A percentile compares a stretch with the other conserved stretches of the same genome.
These are phyloP conservation scores for Hymenoscyphus albidus DNA, from an alignment of 2,329 filamentous ascomycete species.

Conservation along the genomic window DNA sequence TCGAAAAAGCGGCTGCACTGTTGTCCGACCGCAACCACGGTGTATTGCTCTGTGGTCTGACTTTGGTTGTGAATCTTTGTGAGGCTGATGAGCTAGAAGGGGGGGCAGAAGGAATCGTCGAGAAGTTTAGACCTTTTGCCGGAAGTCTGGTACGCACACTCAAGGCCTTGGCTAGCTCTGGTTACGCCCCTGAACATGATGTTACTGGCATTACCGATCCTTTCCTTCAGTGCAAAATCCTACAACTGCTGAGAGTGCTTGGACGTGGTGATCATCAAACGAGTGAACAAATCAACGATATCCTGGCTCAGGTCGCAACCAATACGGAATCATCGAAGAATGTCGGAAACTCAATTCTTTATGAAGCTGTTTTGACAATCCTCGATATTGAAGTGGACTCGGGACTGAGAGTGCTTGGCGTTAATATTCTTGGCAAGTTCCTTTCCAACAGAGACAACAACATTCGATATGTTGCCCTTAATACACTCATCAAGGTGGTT, in stretches of 20 bases:
- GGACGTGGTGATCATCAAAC: constrained; percentile 81
- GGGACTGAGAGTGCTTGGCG: constrained; percentile 85
- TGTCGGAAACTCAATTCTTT: constrained; percentile 95
- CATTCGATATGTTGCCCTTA: constrained; percentile 95
- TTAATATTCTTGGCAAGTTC: constrained; percentile 98
- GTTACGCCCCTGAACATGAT: constrained; percentile 96
- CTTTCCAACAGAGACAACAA: constrained; percentile 99
- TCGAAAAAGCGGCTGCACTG: constrained; percentile 87
- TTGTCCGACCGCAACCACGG: constrained; percentile 94
- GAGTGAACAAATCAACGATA: constrained; percentile 98
- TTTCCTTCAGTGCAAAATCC: constrained; percentile 94
- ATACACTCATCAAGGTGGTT: constrained; percentile 96
- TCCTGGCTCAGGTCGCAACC: constrained; percentile 92
- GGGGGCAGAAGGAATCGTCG: constrained; percentile 83
- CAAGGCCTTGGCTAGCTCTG: constrained; percentile 88
- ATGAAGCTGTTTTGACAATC: constrained; percentile 95
- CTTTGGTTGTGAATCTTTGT: constrained; percentile 85
- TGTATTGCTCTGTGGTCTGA: constrained; percentile 87
- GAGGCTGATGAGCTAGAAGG: constrained; percentile 92
- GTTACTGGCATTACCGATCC: constrained; percentile 97
- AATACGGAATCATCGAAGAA: constrained; percentile 99
- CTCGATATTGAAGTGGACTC: constrained; percentile 98
- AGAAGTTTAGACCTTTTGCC: constrained; percentile 86
- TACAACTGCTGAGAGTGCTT: constrained; percentile 79
- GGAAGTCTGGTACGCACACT: constrained; percentile 82